Percentiles rank a stretch among this genome's conserved stretches.
These are phyloP conservation scores for Lignosus rhinocerotis DNA, from an alignment of 1,284 basidiomycete genomes.

Conservation along the genomic window DNA sequence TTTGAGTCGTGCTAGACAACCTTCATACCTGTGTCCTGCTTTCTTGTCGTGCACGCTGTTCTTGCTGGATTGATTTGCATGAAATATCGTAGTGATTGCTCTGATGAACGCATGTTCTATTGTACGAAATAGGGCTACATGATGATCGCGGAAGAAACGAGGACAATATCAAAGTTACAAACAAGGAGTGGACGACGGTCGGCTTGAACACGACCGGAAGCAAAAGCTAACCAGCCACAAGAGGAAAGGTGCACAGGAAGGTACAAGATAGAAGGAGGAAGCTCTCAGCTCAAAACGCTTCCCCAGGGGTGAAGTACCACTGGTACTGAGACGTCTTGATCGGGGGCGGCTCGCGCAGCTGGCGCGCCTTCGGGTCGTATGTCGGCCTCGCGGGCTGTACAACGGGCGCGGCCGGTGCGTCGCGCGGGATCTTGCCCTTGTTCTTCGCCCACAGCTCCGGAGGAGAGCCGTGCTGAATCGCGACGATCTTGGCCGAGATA, in stretches of 20 bases:
- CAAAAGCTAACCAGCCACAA: background rate
- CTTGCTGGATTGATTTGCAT: background rate
- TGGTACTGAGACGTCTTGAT: constrained; percentile 20
- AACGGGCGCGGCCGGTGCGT: background rate
- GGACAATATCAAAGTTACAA: background rate
- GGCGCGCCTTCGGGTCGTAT: constrained; percentile 13
- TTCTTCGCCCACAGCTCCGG: constrained; percentile 19
- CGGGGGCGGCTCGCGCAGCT: constrained; percentile 7
- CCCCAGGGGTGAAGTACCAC: constrained; percentile 17
- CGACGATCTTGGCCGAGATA: constrained; percentile 23
- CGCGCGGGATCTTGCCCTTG: background rate
- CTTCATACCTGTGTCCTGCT: too few relatives aligned
- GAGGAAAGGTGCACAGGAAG: background rate
- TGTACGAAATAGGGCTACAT: constrained; percentile 9
- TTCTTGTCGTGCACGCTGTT: background rate
- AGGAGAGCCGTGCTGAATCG: constrained; percentile 19
- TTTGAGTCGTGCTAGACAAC: constrained; percentile 3
- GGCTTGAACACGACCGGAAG: background rate
- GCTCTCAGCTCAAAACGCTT: constrained; percentile 5
- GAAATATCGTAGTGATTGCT: background rate
- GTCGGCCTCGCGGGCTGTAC: constrained; percentile 12
- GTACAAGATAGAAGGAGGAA: background rate
- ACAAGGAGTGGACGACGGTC: constrained; percentile 2
- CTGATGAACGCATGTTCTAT: background rate
- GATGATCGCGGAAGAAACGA: background rate